Conservation (phyloP, 768 basidiomycete species). For the Phanerodontia chrysosporium region DNA sequence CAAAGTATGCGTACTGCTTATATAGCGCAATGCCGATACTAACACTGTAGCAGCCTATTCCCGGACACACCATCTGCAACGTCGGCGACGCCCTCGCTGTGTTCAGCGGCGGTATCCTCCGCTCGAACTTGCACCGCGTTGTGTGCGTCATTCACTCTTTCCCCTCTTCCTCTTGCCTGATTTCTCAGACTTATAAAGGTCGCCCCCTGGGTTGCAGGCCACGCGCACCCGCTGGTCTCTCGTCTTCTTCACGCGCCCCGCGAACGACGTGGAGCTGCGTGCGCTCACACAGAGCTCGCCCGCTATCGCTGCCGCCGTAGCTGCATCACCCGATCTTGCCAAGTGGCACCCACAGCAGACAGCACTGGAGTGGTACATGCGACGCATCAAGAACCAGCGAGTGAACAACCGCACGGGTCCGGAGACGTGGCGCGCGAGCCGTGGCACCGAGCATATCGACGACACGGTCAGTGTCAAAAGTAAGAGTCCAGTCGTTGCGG, state of each 20-base stretch:
- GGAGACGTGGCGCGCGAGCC: conserved; percentile 19
- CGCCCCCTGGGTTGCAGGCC: conserved; percentile 57
- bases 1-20: conserved; percentile 35
- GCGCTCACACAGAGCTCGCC: conserved; percentile 49
- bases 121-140: conserved; percentile 64
- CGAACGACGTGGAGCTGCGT: conserved; percentile 45
- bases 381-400: conserved; percentile 36
- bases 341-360: conserved; percentile 33
- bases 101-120: conserved; percentile 61
- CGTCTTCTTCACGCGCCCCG: conserved; percentile 66
- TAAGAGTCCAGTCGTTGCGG: too few relatives aligned
- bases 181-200: conserved; percentile 14
- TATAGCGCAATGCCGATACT: not conserved
- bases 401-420: conserved; percentile 33
- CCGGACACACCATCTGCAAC: conserved; percentile 33
- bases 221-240: conserved; percentile 60
- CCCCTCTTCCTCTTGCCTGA: not conserved
- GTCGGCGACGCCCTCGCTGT: conserved; percentile 53
- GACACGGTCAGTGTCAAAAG: not conserved
- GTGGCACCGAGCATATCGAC: conserved; percentile 17
- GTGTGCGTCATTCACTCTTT: conserved; percentile 32
- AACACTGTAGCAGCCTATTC: conserved; percentile 21
- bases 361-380: conserved; percentile 38
- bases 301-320: conserved; percentile 41
- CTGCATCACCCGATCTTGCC: conserved; percentile 29